A percentile compares a stretch with the other conserved stretches of the same genome.
Conservation (phyloP, 208 protist genomes). For the Balamuthia mandrillaris region DNA sequence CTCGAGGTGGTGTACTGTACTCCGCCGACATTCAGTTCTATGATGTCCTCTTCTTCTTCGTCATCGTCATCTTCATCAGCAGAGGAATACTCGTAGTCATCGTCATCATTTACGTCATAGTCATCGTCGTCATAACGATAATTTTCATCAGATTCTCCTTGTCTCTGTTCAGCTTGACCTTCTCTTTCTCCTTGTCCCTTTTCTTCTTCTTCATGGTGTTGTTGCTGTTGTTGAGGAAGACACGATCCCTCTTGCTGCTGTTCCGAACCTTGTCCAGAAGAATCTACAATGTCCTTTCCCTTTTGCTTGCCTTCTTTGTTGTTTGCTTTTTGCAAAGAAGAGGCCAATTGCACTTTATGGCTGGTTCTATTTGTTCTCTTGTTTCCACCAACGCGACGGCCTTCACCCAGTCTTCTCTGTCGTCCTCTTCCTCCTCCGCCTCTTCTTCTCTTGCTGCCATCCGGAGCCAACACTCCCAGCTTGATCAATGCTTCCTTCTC, state of each 20-base stretch:
- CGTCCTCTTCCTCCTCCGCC: too few species aligned
- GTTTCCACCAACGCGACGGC: background rate
- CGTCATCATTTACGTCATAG: too few species aligned
- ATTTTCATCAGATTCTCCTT: background rate
- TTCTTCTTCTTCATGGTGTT: background rate
- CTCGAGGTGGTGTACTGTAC: background rate
- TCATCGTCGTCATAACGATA: background rate
- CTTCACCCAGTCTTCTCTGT: background rate
- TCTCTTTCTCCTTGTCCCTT: background rate
- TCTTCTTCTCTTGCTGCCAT: too few species aligned
- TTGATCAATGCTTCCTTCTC: too few species aligned
- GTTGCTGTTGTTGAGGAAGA: background rate
- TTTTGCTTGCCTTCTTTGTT: background rate
- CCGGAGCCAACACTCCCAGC: too few species aligned
- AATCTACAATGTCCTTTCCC: background rate
- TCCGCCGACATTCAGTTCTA: background rate
- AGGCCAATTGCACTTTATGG: background rate
- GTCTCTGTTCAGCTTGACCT: background rate
- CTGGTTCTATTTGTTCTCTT: background rate
- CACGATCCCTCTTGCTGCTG: background rate
- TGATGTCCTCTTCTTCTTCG: background rate
- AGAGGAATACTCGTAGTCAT: background rate
- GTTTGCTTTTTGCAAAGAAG: background rate
- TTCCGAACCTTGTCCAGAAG: too few species aligned
- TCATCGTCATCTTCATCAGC: background rate